These are phyloP conservation scores for Saturnispora serradocipensis DNA, from an alignment of 805 yeast species.

Conservation along the genomic window DNA sequence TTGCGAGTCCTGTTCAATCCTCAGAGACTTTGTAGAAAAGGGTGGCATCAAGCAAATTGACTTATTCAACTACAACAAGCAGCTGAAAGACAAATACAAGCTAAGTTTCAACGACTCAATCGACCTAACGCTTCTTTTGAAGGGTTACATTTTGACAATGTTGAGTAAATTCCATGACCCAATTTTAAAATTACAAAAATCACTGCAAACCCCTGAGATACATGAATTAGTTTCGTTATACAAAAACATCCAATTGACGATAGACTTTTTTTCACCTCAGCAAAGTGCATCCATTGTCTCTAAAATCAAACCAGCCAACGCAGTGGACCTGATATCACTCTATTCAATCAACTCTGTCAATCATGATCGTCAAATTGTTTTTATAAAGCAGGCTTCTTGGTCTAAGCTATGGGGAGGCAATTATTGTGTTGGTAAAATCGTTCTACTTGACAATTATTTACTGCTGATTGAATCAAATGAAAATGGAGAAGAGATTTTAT, in stretches of 20 bases:
- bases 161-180: slow-evolving; percentile 9
- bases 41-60: neutral
- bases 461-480: slow-evolving; percentile 7
- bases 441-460: slow-evolving; percentile 5
- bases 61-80: neutral
- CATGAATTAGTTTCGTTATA: slow-evolving; percentile 6
- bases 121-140: slow-evolving; percentile 2
- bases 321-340: neutral
- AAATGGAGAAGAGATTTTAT: slow-evolving; percentile 7
- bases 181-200: slow-evolving; percentile 6
- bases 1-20: slow-evolving; percentile 2
- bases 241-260: slow-evolving; percentile 7
- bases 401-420: slow-evolving; percentile 9
- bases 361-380: slow-evolving; percentile 6
- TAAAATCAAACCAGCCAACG: neutral
- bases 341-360: slow-evolving; percentile 5
- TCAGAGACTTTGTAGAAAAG: slow-evolving; percentile 5
- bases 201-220: slow-evolving; percentile 2
- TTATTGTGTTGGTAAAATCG: slow-evolving; percentile 5
- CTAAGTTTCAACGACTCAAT: slow-evolving; percentile 6
- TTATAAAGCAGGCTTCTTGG: slow-evolving; percentile 7
- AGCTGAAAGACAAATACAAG: slow-evolving; percentile 4
- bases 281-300: slow-evolving; percentile 5
- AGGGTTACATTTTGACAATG: slow-evolving; percentile 8
- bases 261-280: slow-evolving; percentile 8